Evolutionary conservation across 176 grass and related monocot species (phyloP), one percentile per base, ranked within the genome.

Genomic region (Rhynchospora pubera): DNA sequence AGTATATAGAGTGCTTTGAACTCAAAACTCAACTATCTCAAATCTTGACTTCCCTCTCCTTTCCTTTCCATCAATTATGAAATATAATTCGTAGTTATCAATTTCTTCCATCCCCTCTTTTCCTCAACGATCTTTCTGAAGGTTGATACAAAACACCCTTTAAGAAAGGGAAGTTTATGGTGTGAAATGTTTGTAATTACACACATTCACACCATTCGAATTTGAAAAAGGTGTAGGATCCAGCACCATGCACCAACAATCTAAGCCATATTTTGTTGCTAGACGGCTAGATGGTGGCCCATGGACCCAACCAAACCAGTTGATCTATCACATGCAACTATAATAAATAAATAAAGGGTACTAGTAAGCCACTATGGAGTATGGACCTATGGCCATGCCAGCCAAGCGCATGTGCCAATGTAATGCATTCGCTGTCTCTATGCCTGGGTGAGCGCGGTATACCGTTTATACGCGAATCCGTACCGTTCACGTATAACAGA

Each of bases 331-430:
- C 47, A 57, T 78, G 53, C 2, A 42, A 19, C 9, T 39, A 45
- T 9, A 70, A 58, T 58, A 58, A 58, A 58, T 58, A 58, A 58
- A 39, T 39, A 39, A 52, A 58, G 56, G 56, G 0, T 18, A 58
- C 3, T 18, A 58, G 56, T 16, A 60, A 72, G 5, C 12, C 34
- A 72, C 18, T 22, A 48, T 23, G 44, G n/a, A 44, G 2, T 14
- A 52, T 74, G 46, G 45, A 73, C 4, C 69, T 32, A 52, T 16
- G 24, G 72, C 6, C 77, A 62, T 61, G 78, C 57, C 57, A 80
- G 32, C 57, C 58, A 63, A 62, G 78, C 78, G 12, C 59, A 63
- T 32, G 59, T 80, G 78, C 32, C 21, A 46, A 77, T 55, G 72
- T n/a, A 77, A 76, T 26, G n/a, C 18, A 62, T 62, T 6, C 9